Percentiles rank a stretch among this genome's conserved stretches.
Conservation (phyloP, 768 basidiomycete species). For the Astraeus odoratus region DNA sequence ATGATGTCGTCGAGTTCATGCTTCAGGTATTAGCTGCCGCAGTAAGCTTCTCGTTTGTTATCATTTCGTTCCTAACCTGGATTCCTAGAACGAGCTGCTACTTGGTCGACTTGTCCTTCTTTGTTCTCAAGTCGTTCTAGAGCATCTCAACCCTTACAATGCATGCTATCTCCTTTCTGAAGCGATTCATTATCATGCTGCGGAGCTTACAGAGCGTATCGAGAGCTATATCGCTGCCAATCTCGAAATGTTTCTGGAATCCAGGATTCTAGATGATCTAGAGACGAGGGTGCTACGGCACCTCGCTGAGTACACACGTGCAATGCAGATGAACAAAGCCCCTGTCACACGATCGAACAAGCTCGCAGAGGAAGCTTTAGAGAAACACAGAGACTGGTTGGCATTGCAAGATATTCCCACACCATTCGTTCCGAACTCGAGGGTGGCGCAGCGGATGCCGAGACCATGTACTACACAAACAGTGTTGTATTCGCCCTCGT, state of each 20-base stretch:
- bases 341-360: conserved; percentile 55
- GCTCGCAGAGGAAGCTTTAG: conserved; percentile 49
- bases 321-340: conserved; percentile 57
- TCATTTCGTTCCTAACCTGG: neutral
- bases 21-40: conserved; percentile 83
- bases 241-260: conserved; percentile 82
- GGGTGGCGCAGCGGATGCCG: conserved; percentile 23
- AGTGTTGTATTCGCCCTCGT: conserved; percentile 4
- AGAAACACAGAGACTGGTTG: conserved; percentile 66
- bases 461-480: conserved; percentile 4
- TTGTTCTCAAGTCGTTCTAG: conserved; percentile 72
- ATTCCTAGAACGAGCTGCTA: conserved; percentile 71
- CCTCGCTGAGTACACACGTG: conserved; percentile 51
- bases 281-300: conserved; percentile 56
- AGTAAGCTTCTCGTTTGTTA: conserved; percentile 35
- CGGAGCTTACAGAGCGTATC: conserved; percentile 59
- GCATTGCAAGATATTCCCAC: conserved; percentile 59
- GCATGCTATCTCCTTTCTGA: conserved; percentile 76
- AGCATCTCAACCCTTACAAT: conserved; percentile 64
- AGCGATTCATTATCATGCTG: conserved; percentile 71
- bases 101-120: conserved; percentile 79
- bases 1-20: conserved; percentile 79
- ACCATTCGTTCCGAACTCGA: conserved; percentile 36
- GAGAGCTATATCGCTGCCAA: conserved; percentile 78
- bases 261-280: conserved; percentile 72